A percentile compares a stretch with the other conserved stretches of the same genome.
phyloP scores from a whole-genome alignment of 371 early-diverging fungal genomes.

The Globomyces sp. region DNA sequence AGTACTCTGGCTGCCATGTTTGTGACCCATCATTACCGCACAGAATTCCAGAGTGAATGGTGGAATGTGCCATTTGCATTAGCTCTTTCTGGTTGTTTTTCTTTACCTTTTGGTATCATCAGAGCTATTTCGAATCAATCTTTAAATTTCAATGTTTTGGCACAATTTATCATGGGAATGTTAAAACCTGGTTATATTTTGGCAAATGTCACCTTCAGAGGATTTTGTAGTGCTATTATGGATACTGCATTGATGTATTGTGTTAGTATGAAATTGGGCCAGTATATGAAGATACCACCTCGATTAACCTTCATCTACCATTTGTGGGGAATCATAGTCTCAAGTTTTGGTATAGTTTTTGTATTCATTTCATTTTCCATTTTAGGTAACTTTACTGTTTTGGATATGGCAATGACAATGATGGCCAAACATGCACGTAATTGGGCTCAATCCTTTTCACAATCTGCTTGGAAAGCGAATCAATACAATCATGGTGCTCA shows the following conservation, averaged over 20 bases:
- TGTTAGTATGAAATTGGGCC: conserved; percentile 47
- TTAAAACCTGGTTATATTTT: conserved; percentile 62
- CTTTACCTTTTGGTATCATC: conserved; percentile 36
- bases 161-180: conserved; percentile 67
- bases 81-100: conserved; percentile 54
- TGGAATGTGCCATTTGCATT: conserved; percentile 72
- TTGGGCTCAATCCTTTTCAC: no score
- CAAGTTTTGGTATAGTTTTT: no score
- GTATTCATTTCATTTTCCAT: no score
- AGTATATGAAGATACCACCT: conserved; percentile 70
- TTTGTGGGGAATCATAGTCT: conserved; percentile 47
- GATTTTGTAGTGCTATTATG: conserved; percentile 54
- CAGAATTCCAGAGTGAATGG: conserved; percentile 14
- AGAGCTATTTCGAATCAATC: conserved; percentile 10
- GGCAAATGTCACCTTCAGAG: conserved; percentile 61
- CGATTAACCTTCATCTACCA: conserved; percentile 60
- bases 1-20: neutral
- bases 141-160: conserved; percentile 60
- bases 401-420: no score
- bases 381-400: no score
- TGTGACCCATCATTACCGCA: neutral
- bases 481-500: no score
- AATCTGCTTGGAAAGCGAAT: no score
- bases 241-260: conserved; percentile 12
- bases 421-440: no score